Conservation (phyloP, 1,284 basidiomycete genomes). For the Agroathelia rolfsii region DNA sequence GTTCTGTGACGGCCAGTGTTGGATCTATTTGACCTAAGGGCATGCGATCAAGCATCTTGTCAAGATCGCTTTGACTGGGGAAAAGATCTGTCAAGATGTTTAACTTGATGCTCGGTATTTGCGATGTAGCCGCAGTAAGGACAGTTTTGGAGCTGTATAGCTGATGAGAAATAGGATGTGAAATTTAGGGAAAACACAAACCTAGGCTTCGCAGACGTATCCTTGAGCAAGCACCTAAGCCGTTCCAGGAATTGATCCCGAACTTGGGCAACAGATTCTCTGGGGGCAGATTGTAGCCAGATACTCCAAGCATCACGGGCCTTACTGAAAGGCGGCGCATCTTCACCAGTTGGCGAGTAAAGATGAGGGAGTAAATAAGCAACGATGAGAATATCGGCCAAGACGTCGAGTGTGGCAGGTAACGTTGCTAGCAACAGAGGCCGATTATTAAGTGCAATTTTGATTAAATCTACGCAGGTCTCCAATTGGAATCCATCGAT, state of each 20-base stretch:
- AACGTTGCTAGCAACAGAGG: conserved; percentile 11
- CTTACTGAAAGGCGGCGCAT: conserved; percentile 13
- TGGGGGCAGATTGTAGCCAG: conserved; percentile 21
- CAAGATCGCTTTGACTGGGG: conserved; percentile 37
- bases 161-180: conserved; percentile 1
- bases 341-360: conserved; percentile 12
- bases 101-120: conserved; percentile 22
- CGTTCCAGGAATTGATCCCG: conserved; percentile 28
- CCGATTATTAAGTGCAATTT: conserved; percentile 19
- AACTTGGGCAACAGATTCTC: conserved; percentile 13
- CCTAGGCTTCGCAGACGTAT: conserved; percentile 31
- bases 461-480: conserved; percentile 27
- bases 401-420: conserved; percentile 13
- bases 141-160: conserved; percentile 24
- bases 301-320: conserved; percentile 29
- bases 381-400: conserved; percentile 38
- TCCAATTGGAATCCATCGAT: conserved; percentile 17
- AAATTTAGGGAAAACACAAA: conserved; percentile 19
- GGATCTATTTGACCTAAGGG: conserved; percentile 39
- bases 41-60: conserved; percentile 36
- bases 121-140: conserved; percentile 25
- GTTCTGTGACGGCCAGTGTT: conserved; percentile 54
- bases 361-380: conserved; percentile 36
- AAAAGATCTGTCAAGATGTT: conserved; percentile 40
- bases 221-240: conserved; percentile 31